Percentiles rank a stretch among this genome's conserved stretches.
Evolutionary conservation across 768 basidiomycete species (phyloP).

Genomic region (Leccinum barrowsii): DNA sequence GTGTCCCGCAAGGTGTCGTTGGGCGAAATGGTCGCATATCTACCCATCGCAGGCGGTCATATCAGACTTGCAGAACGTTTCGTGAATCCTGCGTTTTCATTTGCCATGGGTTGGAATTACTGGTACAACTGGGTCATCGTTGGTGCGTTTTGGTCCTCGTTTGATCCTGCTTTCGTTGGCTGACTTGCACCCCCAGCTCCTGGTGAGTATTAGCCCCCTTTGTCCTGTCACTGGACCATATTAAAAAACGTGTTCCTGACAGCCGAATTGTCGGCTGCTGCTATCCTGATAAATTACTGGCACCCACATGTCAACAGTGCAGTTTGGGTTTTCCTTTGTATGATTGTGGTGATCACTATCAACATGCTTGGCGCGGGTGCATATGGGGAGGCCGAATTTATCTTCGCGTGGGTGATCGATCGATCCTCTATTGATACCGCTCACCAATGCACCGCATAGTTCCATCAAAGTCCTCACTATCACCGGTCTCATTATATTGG

Average conservation of each 20-base stretch:
- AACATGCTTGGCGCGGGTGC: constrained; percentile 74
- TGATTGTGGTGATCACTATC: constrained; percentile 73
- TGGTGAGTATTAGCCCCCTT: constrained; percentile 12
- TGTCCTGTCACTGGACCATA: neutral
- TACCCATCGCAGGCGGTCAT: constrained; percentile 78
- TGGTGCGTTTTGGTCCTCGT: constrained; percentile 6
- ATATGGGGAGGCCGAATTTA: constrained; percentile 84
- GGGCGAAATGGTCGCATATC: constrained; percentile 59
- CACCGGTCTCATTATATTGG: constrained; percentile 63
- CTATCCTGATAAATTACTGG: constrained; percentile 82
- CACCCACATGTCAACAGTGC: constrained; percentile 54
- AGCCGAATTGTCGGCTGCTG: constrained; percentile 42
- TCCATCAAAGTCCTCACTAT: constrained; percentile 90
- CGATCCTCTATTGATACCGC: neutral
- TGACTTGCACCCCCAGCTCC: constrained; percentile 18
- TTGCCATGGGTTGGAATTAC: constrained; percentile 53
- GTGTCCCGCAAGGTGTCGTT: constrained; percentile 49
- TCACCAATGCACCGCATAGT: constrained; percentile 19
- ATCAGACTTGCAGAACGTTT: constrained; percentile 82
- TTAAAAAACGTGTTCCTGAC: neutral
- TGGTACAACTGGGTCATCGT: constrained; percentile 38
- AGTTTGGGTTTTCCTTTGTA: constrained; percentile 75
- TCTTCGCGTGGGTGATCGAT: constrained; percentile 56
- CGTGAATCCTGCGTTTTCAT: constrained; percentile 69
- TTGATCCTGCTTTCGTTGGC: neutral